Conservation (phyloP, 2,329 filamentous ascomycete genomes). For the Alternaria sp. region DNA sequence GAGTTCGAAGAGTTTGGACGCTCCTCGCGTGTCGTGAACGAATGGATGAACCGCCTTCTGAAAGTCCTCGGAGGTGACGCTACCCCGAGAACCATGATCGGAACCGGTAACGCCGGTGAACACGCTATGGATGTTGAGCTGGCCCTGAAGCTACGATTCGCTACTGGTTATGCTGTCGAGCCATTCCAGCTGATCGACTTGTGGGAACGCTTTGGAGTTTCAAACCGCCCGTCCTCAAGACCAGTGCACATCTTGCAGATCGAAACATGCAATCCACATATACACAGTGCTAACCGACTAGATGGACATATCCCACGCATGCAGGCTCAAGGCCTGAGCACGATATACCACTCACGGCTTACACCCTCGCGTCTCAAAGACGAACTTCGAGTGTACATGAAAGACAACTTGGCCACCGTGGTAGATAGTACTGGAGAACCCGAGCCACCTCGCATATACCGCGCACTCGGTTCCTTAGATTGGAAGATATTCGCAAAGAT, state of each 20-base stretch:
- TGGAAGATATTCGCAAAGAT: background rate
- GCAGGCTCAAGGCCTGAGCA: slow-evolving; percentile 18
- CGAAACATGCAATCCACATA: slow-evolving; percentile 20
- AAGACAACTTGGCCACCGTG: background rate
- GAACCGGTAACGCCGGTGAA: slow-evolving; percentile 24
- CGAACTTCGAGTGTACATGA: slow-evolving; percentile 6
- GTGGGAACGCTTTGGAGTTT: slow-evolving; percentile 11
- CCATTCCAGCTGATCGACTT: slow-evolving; percentile 20
- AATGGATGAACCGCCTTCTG: slow-evolving; percentile 19
- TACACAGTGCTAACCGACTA: slow-evolving; percentile 19
- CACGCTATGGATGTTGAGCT: slow-evolving; percentile 22
- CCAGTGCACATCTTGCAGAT: slow-evolving; percentile 19
- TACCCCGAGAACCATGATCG: background rate
- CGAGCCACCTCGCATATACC: background rate
- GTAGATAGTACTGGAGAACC: background rate
- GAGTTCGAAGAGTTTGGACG: slow-evolving; percentile 15
- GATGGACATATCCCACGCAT: slow-evolving; percentile 17
- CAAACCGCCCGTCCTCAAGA: background rate
- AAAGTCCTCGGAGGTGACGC: background rate
- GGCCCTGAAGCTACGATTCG: slow-evolving; percentile 17
- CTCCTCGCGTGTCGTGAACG: slow-evolving; percentile 20
- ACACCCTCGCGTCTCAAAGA: slow-evolving; percentile 2
- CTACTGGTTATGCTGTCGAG: slow-evolving; percentile 24
- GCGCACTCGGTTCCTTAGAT: background rate
- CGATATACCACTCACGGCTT: slow-evolving; percentile 19